phyloP scores from a whole-genome alignment of 2,329 filamentous ascomycete genomes.

The Pezicula radicicola region DNA sequence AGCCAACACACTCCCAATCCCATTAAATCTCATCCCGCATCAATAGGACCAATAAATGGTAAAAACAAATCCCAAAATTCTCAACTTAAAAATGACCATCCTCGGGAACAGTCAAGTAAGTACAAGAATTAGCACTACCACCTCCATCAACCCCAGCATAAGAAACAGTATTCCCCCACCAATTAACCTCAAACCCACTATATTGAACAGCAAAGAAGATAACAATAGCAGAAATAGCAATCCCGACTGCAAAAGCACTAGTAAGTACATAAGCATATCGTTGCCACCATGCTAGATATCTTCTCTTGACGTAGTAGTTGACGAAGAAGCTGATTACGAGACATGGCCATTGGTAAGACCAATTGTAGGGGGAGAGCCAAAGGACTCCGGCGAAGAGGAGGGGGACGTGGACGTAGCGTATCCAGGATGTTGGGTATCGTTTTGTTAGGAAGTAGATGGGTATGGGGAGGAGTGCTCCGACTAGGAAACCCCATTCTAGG shows the following conservation, averaged over 20 bases:
- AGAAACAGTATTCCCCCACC: slow-evolving; percentile 3
- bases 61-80: background rate
- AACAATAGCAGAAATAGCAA: slow-evolving; percentile 25
- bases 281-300: slow-evolving; percentile 21
- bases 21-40: too few relatives aligned
- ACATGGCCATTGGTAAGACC: slow-evolving; percentile 39
- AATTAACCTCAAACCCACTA: background rate
- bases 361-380: slow-evolving; percentile 29
- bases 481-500: slow-evolving; percentile 48
- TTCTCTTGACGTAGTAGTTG: slow-evolving; percentile 23
- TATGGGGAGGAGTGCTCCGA: slow-evolving; percentile 51
- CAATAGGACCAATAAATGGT: too few relatives aligned
- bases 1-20: too few relatives aligned
- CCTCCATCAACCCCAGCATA: background rate
- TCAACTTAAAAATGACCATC: background rate
- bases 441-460: slow-evolving; percentile 52
- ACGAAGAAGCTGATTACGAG: slow-evolving; percentile 29
- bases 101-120: background rate
- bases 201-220: slow-evolving; percentile 40
- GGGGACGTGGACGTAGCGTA: slow-evolving; percentile 50
- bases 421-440: slow-evolving; percentile 55
- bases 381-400: background rate
- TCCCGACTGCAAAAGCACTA: slow-evolving; percentile 17
- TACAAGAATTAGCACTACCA: background rate
- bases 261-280: slow-evolving; percentile 24